Evolutionary conservation across 352 stramenopile species (phyloP).

Genomic region (Pythium volutum): DNA sequence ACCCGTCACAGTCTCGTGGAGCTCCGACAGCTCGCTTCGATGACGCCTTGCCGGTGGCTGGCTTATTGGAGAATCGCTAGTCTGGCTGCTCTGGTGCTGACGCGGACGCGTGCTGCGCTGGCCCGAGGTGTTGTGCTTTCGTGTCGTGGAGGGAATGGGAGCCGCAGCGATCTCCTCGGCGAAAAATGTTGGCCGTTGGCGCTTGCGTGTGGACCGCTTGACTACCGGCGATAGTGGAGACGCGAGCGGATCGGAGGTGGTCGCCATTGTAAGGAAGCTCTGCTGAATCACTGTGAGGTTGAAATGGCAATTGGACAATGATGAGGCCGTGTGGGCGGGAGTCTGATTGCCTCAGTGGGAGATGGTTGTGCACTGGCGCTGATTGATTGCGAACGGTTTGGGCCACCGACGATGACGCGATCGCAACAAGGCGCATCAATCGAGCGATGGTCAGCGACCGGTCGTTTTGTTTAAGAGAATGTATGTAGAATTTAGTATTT

Average conservation of each 20-base stretch:
- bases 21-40: slow-evolving; percentile 16
- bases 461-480: not conserved
- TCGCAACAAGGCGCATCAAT: slow-evolving; percentile 2
- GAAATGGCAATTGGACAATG: slow-evolving; percentile 16
- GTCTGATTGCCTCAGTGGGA: not conserved
- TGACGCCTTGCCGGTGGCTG: not conserved
- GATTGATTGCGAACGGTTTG: slow-evolving; percentile 7
- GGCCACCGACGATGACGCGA: slow-evolving; percentile 7
- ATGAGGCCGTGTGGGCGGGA: no score
- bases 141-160: not conserved
- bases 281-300: not conserved
- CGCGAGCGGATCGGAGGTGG: slow-evolving; percentile 7
- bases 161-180: slow-evolving; percentile 13
- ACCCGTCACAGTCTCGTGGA: slow-evolving; percentile 19
- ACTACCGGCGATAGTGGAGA: slow-evolving; percentile 17
- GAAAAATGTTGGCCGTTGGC: slow-evolving; percentile 22
- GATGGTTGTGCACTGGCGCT: not conserved
- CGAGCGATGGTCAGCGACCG: slow-evolving; percentile 1
- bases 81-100: not conserved
- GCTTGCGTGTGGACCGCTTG: slow-evolving; percentile 28
- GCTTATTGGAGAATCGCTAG: not conserved
- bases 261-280: slow-evolving; percentile 1
- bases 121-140: slow-evolving; percentile 6
- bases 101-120: slow-evolving; percentile 4
- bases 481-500: no score